Evolutionary conservation across 2,329 filamentous ascomycete genomes (phyloP), one percentile per base, ranked within the genome.

Genomic region (Domatiomyces globalis): DNA sequence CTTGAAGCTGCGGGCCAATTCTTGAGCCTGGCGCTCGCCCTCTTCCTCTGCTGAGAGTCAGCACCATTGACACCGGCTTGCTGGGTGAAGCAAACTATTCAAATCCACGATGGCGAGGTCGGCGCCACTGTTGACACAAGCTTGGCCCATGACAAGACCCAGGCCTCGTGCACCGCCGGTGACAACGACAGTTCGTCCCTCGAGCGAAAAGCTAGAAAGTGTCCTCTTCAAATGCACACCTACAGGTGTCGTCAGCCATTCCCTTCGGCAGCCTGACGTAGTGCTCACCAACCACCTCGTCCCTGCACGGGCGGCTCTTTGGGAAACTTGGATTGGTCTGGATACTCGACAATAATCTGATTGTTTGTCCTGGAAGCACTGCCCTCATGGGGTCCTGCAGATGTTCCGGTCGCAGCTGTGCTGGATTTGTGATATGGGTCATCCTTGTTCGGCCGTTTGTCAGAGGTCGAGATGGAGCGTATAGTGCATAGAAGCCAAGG

Each of bases 31-130:
- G 61, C 80, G 80, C 63, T 83, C 75, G 8, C 86, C 90, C 69
- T 95, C 87, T 43, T 90, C 84, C 73, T 85, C 86, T 90, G 62
- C 49, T 19, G 15, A 22, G 43, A 15, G 19, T 45, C 19, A 27
- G 8, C 17, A 10, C 43, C 43, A 12, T 3, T 2, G 8, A 45
- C 10, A 20, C 18, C 10, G 8, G 15, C 2, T 19, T 20, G n/a
- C 17, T 19, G 43, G 22, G 12, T n/a, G 17, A 22, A 19, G 46
- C 55, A 29, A 54, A 90, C 86, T 84, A 71, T 96, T 95, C 72
- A 95, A 74, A 67, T 96, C 90, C 43, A 95, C 87, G 67, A 96
- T 85, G 43, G 90, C 90, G 56, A 95, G 76, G 66, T 94, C 83
- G 8, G 87, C 85, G 49, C 90, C 90, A 50, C 85, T 92, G 49